Base-by-base conservation (phyloP, 2,329 filamentous ascomycete genomes). In the Botryotinia narcissicola region DNA sequence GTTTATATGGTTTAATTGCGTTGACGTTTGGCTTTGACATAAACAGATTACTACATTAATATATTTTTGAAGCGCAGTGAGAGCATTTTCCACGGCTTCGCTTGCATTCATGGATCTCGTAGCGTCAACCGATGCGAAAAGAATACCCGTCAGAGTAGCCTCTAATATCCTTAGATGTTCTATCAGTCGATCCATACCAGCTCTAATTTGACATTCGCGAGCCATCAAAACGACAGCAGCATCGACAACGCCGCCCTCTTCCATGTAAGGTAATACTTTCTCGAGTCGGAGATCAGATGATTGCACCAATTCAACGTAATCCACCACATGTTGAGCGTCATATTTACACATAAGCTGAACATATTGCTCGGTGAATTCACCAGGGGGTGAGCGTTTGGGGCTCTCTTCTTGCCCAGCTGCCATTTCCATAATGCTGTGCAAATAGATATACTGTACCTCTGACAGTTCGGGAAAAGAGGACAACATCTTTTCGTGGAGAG, bases 21-120 rank as follows among this genome's bases (percentile, higher is more conserved):
- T 88, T 79, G 92, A 93, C 67, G 89, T 93, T 80, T 97, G 94
- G 1, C 92, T 90, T 82, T 97, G 93, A 78, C 96, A 98, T 20
- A 99, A 85, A 96, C 96, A 99, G 69, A 97, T 95, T 22, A 97
- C 96, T 1, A 99, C 93, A 76, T 94, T 91, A 1, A 92, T 90
- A 82, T 97, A 98, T 81, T 97, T 98, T 75, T 97, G 91, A 29
- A 99, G 84, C 0, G 92, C 90, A 73, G 90, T 88, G 6, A 97
- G 86, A 1, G 97, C 86, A 73, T 95, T 92, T 73, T 92, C 88
- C 0, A 92, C 89, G 0, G 92, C 88, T 75, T 91, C 89, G 74
- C 90, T 88, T 48, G 77, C 86, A 66, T 86, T 87, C 2, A 84
- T 82, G 1, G 86, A 84, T 73, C 91, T 87, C 2, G 86, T 85